These are phyloP conservation scores for Malassezia slooffiae DNA, from an alignment of 1,284 basidiomycete genomes.

Conservation along the genomic window DNA sequence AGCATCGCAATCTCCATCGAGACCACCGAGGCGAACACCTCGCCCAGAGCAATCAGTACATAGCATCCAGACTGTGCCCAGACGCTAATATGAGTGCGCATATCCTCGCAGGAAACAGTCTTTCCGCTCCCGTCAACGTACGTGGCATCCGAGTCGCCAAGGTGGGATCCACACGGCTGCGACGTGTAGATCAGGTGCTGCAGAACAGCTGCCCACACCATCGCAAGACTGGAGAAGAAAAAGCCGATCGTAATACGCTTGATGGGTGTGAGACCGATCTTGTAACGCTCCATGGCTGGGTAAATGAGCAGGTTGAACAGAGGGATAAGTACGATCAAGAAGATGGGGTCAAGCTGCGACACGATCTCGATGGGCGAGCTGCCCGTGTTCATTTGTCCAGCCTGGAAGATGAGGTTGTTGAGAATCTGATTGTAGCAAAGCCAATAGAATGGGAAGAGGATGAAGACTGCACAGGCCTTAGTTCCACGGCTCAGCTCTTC, in stretches of 20 bases:
- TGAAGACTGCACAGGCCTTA: conserved; percentile 73
- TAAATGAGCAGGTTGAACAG: conserved; percentile 55
- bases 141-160: conserved; percentile 41
- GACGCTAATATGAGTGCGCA: conserved; percentile 43
- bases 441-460: conserved; percentile 55
- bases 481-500: conserved; percentile 70
- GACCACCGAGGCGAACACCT: conserved; percentile 74
- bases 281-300: conserved; percentile 58
- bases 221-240: conserved; percentile 50
- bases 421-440: conserved; percentile 50
- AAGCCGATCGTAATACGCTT: conserved; percentile 65
- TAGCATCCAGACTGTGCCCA: conserved; percentile 50
- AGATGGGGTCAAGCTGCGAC: conserved; percentile 66
- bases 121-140: conserved; percentile 9
- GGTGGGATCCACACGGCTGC: conserved; percentile 52
- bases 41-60: conserved; percentile 50
- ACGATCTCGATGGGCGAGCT: conserved; percentile 68
- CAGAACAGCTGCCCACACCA: conserved; percentile 58
- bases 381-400: conserved; percentile 52
- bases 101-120: conserved; percentile 20
- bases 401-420: conserved; percentile 60
- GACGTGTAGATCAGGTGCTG: conserved; percentile 51
- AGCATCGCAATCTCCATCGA: conserved; percentile 73
- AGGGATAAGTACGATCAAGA: conserved; percentile 49
- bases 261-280: conserved; percentile 55